Evolutionary conservation across 768 basidiomycete genomes (phyloP).

Genomic region (Xerocomellus dryophilus): DNA sequence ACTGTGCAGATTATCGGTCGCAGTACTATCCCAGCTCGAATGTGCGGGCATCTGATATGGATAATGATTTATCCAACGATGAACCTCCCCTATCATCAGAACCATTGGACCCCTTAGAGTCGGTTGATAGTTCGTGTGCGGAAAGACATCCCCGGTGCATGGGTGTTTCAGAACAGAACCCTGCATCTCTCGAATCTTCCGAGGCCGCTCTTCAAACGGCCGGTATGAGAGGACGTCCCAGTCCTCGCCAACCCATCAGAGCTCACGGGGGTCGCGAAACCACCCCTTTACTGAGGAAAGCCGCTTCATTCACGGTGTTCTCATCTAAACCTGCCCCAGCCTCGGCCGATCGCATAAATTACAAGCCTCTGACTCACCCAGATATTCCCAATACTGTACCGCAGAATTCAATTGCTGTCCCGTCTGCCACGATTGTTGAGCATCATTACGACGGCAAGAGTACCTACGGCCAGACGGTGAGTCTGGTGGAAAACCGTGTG

Average conservation of each 20-base stretch:
- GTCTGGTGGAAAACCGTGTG: constrained; percentile 13
- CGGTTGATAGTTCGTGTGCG: neutral
- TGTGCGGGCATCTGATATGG: constrained; percentile 47
- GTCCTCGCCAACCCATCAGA: neutral
- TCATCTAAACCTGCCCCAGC: constrained; percentile 2
- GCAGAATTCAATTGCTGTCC: constrained; percentile 2
- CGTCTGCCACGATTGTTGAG: constrained; percentile 1
- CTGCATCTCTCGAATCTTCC: constrained; percentile 10
- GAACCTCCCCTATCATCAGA: constrained; percentile 9
- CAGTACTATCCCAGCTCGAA: constrained; percentile 64
- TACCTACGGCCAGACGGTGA: constrained; percentile 70
- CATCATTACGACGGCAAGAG: constrained; percentile 52
- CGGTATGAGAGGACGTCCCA: constrained; percentile 2
- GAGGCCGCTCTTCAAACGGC: constrained; percentile 24
- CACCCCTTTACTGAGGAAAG: constrained; percentile 43
- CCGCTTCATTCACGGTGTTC: constrained; percentile 34
- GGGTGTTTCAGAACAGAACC: neutral
- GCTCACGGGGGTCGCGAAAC: constrained; percentile 12
- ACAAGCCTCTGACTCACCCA: neutral
- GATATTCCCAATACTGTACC: neutral
- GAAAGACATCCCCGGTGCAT: constrained; percentile 8
- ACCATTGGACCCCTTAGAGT: neutral
- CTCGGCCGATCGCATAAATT: neutral
- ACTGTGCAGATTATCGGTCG: constrained; percentile 56
- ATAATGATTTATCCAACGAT: constrained; percentile 40